Evolutionary conservation across 2,329 filamentous ascomycete genomes (phyloP).

Genomic region (Aspergillus novoparasiticus): DNA sequence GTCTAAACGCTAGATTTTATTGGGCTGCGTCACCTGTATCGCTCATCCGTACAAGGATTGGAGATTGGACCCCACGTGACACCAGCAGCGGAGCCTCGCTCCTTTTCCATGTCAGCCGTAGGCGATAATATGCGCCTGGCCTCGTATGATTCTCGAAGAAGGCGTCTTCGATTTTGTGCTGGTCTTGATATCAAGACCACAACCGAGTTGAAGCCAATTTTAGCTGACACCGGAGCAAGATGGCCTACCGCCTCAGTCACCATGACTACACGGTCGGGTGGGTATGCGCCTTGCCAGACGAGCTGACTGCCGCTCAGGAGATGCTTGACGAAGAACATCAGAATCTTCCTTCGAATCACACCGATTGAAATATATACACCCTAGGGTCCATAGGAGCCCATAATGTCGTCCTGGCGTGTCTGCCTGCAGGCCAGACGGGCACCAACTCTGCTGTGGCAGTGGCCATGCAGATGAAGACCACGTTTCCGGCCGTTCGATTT

Average conservation of each 20-base stretch:
- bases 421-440: constrained; percentile 20
- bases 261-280: constrained; percentile 43
- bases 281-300: constrained; percentile 42
- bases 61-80: neutral
- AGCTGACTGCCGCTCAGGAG: constrained; percentile 37
- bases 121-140: neutral
- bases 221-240: neutral
- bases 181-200: neutral
- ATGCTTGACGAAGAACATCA: constrained; percentile 43
- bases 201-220: neutral
- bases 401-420: constrained; percentile 23
- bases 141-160: neutral
- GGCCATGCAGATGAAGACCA: constrained; percentile 18
- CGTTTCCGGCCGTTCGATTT: constrained; percentile 22
- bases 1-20: neutral
- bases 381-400: constrained; percentile 23
- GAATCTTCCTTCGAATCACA: neutral
- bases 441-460: constrained; percentile 17
- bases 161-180: neutral
- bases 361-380: constrained; percentile 23
- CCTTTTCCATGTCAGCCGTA: constrained; percentile 3
- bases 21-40: no score
- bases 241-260: neutral
- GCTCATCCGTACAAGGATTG: no score
- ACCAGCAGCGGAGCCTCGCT: constrained; percentile 3